phyloP scores from a whole-genome alignment of 2,329 filamentous ascomycete genomes.

The Epichloe uncinata region DNA sequence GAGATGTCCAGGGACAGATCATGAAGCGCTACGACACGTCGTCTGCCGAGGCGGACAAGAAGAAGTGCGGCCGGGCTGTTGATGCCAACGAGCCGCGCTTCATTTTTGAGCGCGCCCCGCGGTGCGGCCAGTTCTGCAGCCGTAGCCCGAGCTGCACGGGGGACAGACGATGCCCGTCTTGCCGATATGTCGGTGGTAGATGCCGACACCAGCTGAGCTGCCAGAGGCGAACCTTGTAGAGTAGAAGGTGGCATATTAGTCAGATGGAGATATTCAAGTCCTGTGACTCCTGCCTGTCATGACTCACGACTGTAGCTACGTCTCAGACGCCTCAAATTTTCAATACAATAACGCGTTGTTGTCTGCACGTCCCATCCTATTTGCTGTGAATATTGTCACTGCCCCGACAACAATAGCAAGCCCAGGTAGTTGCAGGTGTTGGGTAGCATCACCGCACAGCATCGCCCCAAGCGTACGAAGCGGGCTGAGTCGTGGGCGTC shows the following conservation, averaged over 20 bases:
- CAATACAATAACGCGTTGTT: neutral
- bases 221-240: neutral
- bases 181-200: conserved; percentile 3
- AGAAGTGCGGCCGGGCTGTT: neutral
- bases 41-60: neutral
- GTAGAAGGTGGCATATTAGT: neutral
- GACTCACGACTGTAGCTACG: neutral
- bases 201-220: conserved; percentile 6
- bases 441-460: no score
- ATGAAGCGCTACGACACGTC: conserved; percentile 1
- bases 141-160: conserved; percentile 4
- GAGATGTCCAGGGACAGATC: neutral
- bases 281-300: neutral
- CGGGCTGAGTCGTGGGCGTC: no score
- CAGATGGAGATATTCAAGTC: no score
- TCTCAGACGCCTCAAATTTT: neutral
- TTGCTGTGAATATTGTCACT: no score
- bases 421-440: no score
- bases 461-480: no score
- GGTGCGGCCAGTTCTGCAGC: conserved; percentile 7
- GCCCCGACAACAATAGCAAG: no score
- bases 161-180: conserved; percentile 2
- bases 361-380: no score
- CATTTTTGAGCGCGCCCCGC: conserved; percentile 5
- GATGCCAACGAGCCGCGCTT: neutral